These are phyloP conservation scores for Cercospora sojina DNA, from an alignment of 2,329 filamentous ascomycete species.

Conservation along the genomic window DNA sequence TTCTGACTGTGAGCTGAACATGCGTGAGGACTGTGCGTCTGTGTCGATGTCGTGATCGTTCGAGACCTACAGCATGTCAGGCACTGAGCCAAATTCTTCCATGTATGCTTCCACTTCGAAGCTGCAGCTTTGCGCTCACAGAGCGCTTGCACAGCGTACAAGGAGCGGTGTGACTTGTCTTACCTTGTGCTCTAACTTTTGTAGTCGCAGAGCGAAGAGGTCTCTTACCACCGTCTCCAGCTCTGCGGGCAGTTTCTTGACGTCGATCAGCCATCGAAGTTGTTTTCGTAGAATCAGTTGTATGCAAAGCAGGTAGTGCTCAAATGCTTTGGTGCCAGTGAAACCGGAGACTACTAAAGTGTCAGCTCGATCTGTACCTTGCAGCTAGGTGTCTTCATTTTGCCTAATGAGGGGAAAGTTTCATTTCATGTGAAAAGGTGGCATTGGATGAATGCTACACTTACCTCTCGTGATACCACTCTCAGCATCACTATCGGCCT, in stretches of 20 bases:
- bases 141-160: background rate
- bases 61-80: constrained; percentile 14
- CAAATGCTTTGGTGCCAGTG: constrained; percentile 66
- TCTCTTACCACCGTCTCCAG: constrained; percentile 67
- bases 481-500: constrained; percentile 33
- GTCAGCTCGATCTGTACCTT: constrained; percentile 6
- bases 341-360: constrained; percentile 39
- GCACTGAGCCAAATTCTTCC: background rate
- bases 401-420: background rate
- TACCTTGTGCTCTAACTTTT: constrained; percentile 51
- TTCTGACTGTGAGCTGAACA: constrained; percentile 61
- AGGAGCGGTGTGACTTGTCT: constrained; percentile 5
- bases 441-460: background rate
- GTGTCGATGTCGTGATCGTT: constrained; percentile 36
- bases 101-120: background rate
- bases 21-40: constrained; percentile 45
- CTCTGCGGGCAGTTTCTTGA: constrained; percentile 66
- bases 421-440: background rate
- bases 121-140: background rate
- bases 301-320: constrained; percentile 78
- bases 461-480: constrained; percentile 25
- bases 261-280: constrained; percentile 67
- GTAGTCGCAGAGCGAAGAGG: constrained; percentile 76
- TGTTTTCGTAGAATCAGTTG: constrained; percentile 85
- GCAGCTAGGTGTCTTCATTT: background rate